Percentiles rank a stretch among this genome's conserved stretches.
These are phyloP conservation scores for Blastocrithidia nonstop DNA, from an alignment of 208 protist genomes.

Conservation along the genomic window DNA sequence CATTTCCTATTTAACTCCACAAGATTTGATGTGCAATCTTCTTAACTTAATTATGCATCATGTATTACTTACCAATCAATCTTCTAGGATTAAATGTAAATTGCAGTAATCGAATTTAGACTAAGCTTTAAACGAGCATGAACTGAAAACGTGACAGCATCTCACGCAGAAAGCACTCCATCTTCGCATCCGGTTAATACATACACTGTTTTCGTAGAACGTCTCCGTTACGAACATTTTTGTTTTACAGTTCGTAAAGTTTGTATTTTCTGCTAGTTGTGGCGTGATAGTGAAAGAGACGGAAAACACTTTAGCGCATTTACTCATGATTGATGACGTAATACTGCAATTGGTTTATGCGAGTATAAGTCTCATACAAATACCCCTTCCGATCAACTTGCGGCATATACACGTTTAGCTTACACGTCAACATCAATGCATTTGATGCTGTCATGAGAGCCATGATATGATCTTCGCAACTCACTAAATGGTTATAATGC, in stretches of 20 bases:
- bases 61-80: no score
- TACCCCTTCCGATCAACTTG: constrained; percentile 14
- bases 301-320: constrained; percentile 34
- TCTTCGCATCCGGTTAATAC: constrained; percentile 24
- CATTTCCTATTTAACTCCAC: no score
- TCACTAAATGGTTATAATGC: constrained; percentile 13
- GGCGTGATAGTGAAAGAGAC: no score
- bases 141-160: constrained; percentile 18
- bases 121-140: constrained; percentile 3
- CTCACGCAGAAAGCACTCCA: constrained; percentile 18
- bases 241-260: no score
- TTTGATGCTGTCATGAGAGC: constrained; percentile 14
- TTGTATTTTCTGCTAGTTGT: no score
- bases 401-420: constrained; percentile 20
- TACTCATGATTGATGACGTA: constrained; percentile 17
- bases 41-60: no score
- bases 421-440: constrained; percentile 19
- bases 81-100: neutral
- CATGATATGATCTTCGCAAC: constrained; percentile 11
- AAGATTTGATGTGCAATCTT: no score
- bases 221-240: neutral
- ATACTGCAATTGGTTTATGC: constrained; percentile 9
- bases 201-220: constrained; percentile 1
- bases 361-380: constrained; percentile 18
- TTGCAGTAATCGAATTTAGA: neutral